phyloP scores from a whole-genome alignment of 2,329 filamentous ascomycete genomes.

The Alternaria metachromatica region DNA sequence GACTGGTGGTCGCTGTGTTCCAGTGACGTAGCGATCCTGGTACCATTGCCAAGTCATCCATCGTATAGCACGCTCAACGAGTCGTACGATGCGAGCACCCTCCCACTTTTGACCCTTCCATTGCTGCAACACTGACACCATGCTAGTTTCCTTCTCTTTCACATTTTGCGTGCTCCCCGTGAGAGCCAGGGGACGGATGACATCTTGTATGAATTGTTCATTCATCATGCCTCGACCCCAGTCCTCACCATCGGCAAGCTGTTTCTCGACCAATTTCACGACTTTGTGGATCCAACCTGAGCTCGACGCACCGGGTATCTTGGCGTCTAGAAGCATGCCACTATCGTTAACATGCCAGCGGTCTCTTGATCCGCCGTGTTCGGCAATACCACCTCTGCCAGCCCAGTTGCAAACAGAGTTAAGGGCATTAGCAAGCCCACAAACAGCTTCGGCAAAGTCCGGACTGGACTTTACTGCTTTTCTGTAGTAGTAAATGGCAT shows the following conservation, averaged over 20 bases:
- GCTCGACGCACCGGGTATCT: conserved; percentile 64
- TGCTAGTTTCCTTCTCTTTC: conserved; percentile 45
- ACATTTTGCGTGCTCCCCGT: conserved; percentile 41
- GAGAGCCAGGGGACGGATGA: conserved; percentile 56
- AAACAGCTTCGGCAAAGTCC: conserved; percentile 95
- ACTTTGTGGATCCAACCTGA: conserved; percentile 88
- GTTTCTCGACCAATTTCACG: conserved; percentile 86
- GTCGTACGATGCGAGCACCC: conserved; percentile 80
- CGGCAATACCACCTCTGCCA: conserved; percentile 82
- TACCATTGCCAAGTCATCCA: conserved; percentile 86
- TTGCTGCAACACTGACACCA: conserved; percentile 47
- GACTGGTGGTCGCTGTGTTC: conserved; percentile 61
- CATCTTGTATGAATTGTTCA: conserved; percentile 47
- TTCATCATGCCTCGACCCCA: conserved; percentile 80
- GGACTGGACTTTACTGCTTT: conserved; percentile 91
- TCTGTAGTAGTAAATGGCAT: conserved; percentile 91
- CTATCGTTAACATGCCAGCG: conserved; percentile 91
- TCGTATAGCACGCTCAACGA: conserved; percentile 84
- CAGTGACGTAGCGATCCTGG: conserved; percentile 73
- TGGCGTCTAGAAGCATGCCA: conserved; percentile 81
- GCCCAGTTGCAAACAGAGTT: conserved; percentile 97
- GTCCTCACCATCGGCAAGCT: conserved; percentile 81
- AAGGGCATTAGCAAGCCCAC: conserved; percentile 89
- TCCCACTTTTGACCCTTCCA: conserved; percentile 84
- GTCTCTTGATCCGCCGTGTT: conserved; percentile 76